Evolutionary conservation across 148 eudicot species (phyloP).

Genomic region (Rhododendron mucronatum): DNA sequence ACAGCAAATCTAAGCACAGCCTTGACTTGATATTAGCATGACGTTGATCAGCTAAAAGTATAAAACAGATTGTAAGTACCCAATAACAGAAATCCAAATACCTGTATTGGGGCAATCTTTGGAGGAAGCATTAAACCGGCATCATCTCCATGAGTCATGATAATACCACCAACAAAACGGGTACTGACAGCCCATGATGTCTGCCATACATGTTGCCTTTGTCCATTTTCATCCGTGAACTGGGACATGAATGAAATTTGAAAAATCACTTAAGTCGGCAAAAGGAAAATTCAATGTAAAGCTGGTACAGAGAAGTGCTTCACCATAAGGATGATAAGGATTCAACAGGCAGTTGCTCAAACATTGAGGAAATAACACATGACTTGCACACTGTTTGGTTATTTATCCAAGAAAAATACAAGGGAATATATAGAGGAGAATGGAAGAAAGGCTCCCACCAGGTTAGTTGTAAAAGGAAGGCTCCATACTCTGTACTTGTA

Average conservation of each 20-base stretch:
- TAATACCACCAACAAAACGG: slow-evolving; percentile 94
- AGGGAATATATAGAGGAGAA: background rate
- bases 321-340: background rate
- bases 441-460: background rate
- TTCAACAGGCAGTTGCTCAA: background rate
- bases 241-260: slow-evolving; percentile 24
- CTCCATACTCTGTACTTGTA: background rate
- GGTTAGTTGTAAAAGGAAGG: background rate
- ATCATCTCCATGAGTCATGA: slow-evolving; percentile 99
- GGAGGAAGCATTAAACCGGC: slow-evolving; percentile 96
- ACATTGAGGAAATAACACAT: background rate
- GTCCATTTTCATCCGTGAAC: slow-evolving; percentile 94
- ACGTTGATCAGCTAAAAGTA: background rate
- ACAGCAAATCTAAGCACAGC: background rate
- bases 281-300: background rate
- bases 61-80: background rate
- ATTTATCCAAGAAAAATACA: background rate
- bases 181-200: slow-evolving; percentile 99
- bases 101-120: slow-evolving; percentile 93
- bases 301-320: background rate
- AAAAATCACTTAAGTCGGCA: background rate
- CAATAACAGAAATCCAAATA: slow-evolving; percentile 22
- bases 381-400: background rate
- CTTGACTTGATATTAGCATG: background rate
- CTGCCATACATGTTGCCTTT: slow-evolving; percentile 94